These are phyloP conservation scores for Sporothrix inflata DNA, from an alignment of 2,329 filamentous ascomycete species.

Conservation along the genomic window DNA sequence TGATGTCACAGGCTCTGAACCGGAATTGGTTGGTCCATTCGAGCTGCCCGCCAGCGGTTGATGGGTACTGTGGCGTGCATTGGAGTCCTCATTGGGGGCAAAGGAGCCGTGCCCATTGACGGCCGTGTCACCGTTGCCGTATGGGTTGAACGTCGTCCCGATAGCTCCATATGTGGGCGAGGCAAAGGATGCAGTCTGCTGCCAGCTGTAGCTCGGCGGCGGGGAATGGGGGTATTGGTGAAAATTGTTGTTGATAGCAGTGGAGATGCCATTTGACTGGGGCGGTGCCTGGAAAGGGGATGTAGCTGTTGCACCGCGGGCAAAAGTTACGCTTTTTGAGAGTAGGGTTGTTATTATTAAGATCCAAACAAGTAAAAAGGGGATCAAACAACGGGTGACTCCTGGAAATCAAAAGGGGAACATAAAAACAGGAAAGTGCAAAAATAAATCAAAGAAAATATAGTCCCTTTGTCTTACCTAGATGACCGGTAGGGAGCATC, in stretches of 20 bases:
- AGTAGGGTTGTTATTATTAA: conserved; percentile 30
- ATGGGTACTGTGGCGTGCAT: background rate
- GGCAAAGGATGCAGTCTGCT: conserved; percentile 36
- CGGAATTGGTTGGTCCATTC: background rate
- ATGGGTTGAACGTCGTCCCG: conserved; percentile 32
- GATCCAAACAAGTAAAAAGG: background rate
- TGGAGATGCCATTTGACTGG: conserved; percentile 44
- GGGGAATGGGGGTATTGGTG: conserved; percentile 31
- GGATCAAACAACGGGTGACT: background rate
- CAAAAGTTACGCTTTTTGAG: conserved; percentile 51
- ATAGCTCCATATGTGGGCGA: conserved; percentile 30
- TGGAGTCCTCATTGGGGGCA: background rate
- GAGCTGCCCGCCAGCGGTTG: background rate
- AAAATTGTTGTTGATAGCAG: conserved; percentile 33
- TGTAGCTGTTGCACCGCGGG: conserved; percentile 41
- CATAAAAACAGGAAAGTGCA: background rate
- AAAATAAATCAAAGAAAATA: background rate
- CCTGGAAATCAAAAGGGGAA: background rate
- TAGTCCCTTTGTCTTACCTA: conserved; percentile 39
- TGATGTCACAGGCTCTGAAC: background rate
- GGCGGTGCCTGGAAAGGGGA: conserved; percentile 29
- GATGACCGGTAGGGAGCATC: conserved; percentile 37
- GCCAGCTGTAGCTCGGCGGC: conserved; percentile 30
- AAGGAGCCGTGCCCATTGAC: conserved; percentile 13
- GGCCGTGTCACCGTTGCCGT: conserved; percentile 40